These are phyloP conservation scores for Phytophthora pini DNA, from an alignment of 352 stramenopile species.

Conservation along the genomic window DNA sequence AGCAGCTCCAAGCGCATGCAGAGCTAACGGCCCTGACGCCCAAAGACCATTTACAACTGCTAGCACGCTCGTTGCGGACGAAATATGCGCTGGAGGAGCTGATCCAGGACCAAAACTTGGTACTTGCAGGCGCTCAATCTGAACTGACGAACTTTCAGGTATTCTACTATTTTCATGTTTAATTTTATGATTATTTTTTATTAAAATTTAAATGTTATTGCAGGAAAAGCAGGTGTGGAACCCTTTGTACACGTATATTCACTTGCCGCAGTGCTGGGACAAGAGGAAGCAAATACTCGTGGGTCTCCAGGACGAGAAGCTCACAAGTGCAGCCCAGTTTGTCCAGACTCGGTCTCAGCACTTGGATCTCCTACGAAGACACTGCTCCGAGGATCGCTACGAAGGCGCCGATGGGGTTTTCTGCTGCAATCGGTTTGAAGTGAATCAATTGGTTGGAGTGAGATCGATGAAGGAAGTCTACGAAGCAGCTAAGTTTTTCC, in stretches of 20 bases:
- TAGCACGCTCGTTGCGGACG: conserved; percentile 9
- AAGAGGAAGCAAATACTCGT: conserved; percentile 23
- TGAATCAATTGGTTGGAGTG: conserved; percentile 14
- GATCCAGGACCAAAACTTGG: conserved; percentile 14
- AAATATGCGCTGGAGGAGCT: conserved; percentile 18
- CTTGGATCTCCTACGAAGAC: conserved; percentile 25
- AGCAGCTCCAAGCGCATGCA: conserved; percentile 6
- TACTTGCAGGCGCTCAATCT: conserved; percentile 20
- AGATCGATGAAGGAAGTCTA: conserved; percentile 32
- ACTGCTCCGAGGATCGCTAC: conserved; percentile 46
- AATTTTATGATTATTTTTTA: neutral
- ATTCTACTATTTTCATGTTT: neutral
- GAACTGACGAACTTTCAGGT: conserved; percentile 22
- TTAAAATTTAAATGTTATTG: neutral
- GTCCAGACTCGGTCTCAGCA: neutral
- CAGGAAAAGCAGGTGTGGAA: conserved; percentile 6
- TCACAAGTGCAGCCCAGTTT: neutral
- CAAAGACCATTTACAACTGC: conserved; percentile 16
- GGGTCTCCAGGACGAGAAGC: conserved; percentile 31
- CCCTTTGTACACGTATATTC: conserved; percentile 17
- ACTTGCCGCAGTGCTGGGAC: conserved; percentile 14
- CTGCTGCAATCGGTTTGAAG: conserved; percentile 47
- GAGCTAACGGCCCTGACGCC: conserved; percentile 10
- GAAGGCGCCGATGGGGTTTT: conserved; percentile 37
- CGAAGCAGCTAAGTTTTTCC: conserved; percentile 42